Evolutionary conservation across 371 early-diverging fungal species (phyloP).

Genomic region (Phascolomyces articulosus): DNA sequence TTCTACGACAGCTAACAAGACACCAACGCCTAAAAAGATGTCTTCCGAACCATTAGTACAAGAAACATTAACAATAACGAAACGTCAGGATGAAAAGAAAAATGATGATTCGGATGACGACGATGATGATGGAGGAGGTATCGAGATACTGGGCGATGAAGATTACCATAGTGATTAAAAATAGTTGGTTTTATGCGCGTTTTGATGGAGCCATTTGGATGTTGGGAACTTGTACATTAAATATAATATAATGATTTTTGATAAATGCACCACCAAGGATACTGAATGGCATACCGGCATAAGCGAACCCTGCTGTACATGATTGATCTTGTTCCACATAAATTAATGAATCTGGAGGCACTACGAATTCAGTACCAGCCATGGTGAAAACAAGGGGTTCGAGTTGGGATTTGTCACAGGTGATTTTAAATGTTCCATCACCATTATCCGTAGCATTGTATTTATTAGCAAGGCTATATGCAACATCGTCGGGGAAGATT

Average conservation of each 20-base stretch:
- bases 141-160: slow-evolving; percentile 45
- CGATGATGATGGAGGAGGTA: slow-evolving; percentile 11
- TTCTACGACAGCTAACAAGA: background rate
- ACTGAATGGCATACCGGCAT: slow-evolving; percentile 27
- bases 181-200: slow-evolving; percentile 1
- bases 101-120: background rate
- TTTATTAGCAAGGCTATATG: slow-evolving; percentile 16
- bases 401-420: slow-evolving; percentile 28
- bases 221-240: slow-evolving; percentile 21
- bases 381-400: slow-evolving; percentile 22
- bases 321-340: slow-evolving; percentile 15
- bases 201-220: slow-evolving; percentile 32
- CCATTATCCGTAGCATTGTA: slow-evolving; percentile 24
- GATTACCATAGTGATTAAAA: slow-evolving; percentile 33
- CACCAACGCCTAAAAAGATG: too few relatives aligned
- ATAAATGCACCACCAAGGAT: slow-evolving; percentile 51
- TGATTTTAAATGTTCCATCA: slow-evolving; percentile 33
- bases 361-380: slow-evolving; percentile 19
- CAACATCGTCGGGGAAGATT: slow-evolving; percentile 21
- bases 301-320: slow-evolving; percentile 33
- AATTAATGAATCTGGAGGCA: slow-evolving; percentile 28
- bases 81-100: background rate
- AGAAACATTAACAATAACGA: background rate
- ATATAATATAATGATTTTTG: slow-evolving; percentile 48
- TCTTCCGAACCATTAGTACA: too few relatives aligned